These are phyloP conservation scores for Ganoderma lucidum DNA, from an alignment of 1,284 basidiomycete species.

Conservation along the genomic window DNA sequence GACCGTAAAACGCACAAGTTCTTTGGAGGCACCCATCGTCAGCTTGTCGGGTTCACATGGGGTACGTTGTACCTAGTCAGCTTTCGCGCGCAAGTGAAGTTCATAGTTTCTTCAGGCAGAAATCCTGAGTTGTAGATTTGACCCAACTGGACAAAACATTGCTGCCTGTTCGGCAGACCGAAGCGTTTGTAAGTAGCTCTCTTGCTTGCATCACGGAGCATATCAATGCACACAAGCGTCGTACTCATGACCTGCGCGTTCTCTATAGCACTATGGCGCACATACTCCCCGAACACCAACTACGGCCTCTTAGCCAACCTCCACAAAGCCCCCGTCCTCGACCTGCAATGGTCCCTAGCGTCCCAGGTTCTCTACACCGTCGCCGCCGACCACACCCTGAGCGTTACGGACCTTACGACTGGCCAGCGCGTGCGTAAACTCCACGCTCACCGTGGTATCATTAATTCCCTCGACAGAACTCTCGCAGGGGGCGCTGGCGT, in stretches of 20 bases:
- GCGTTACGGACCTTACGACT: slow-evolving; percentile 77
- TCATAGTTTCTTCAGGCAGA: slow-evolving; percentile 61
- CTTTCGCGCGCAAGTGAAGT: not conserved
- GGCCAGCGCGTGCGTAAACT: slow-evolving; percentile 80
- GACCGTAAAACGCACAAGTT: slow-evolving; percentile 81
- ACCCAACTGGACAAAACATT: slow-evolving; percentile 83
- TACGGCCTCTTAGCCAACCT: slow-evolving; percentile 79
- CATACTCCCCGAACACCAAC: slow-evolving; percentile 84
- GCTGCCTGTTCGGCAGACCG: slow-evolving; percentile 85
- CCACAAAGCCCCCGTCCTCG: slow-evolving; percentile 82
- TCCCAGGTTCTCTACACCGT: slow-evolving; percentile 80
- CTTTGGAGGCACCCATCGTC: slow-evolving; percentile 82
- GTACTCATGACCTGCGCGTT: slow-evolving; percentile 5
- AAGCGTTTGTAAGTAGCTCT: slow-evolving; percentile 70
- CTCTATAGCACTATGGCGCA: slow-evolving; percentile 75
- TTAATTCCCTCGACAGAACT: slow-evolving; percentile 88
- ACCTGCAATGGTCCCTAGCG: slow-evolving; percentile 83
- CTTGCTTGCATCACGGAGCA: not conserved
- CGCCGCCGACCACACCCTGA: slow-evolving; percentile 85
- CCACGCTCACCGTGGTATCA: slow-evolving; percentile 86
- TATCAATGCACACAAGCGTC: not conserved
- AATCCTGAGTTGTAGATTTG: slow-evolving; percentile 82
- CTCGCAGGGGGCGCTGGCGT: slow-evolving; percentile 82
- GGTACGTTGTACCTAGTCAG: slow-evolving; percentile 48
- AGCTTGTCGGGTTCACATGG: slow-evolving; percentile 80